Percentiles rank a stretch among this genome's conserved stretches.
phyloP scores from a whole-genome alignment of 441 rosid genomes.

The Macaranga tanarius region DNA sequence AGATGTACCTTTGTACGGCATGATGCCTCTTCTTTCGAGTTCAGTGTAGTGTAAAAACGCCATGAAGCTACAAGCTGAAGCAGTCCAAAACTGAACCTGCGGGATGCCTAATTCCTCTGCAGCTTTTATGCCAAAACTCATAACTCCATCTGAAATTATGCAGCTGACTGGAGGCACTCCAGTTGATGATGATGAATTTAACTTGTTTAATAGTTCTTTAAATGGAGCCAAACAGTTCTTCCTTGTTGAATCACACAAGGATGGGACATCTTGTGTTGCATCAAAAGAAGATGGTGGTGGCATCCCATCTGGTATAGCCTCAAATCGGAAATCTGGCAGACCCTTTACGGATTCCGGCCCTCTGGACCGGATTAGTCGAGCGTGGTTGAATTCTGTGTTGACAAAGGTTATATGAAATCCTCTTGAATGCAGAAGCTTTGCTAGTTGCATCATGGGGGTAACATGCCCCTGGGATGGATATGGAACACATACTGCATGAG shows the following conservation, averaged over 20 bases:
- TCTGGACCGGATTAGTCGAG: conserved; percentile 28
- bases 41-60: conserved; percentile 14
- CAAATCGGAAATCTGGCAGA: conserved; percentile 28
- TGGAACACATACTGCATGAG: conserved; percentile 30
- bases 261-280: conserved; percentile 23
- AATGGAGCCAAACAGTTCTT: conserved; percentile 33
- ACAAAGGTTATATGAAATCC: conserved; percentile 34
- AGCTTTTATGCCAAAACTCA: conserved; percentile 28
- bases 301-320: conserved; percentile 33
- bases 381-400: conserved; percentile 31
- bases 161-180: conserved; percentile 29
- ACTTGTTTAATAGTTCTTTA: conserved; percentile 21
- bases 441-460: conserved; percentile 26
- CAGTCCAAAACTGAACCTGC: conserved; percentile 27
- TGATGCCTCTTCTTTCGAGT: conserved; percentile 24
- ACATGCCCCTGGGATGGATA: conserved; percentile 35
- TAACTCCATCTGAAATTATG: conserved; percentile 24
- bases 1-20: conserved; percentile 28
- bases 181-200: conserved; percentile 16
- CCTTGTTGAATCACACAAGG: conserved; percentile 22
- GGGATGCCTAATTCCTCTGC: conserved; percentile 28
- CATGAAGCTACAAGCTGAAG: conserved; percentile 30
- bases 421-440: conserved; percentile 29
- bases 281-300: conserved; percentile 19
- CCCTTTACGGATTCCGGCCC: conserved; percentile 25